Evolutionary conservation across 345 rosid species (phyloP).

Genomic region (Camelina hispida): DNA sequence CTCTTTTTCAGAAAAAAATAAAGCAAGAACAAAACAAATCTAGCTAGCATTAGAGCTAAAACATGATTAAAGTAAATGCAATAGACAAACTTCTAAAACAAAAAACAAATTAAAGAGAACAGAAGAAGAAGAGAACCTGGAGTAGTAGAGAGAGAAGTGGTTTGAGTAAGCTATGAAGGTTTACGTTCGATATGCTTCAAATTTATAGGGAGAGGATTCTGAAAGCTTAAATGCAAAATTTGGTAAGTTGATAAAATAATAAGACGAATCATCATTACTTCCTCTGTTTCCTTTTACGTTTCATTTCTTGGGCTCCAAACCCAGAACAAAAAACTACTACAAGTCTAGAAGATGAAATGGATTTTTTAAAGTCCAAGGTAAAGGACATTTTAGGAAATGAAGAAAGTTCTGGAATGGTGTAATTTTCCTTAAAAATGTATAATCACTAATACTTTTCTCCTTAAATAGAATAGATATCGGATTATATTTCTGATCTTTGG

Average conservation of each 20-base stretch:
- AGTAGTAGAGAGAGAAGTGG: constrained; percentile 20
- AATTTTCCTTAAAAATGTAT: constrained; percentile 11
- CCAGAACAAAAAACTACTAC: background rate
- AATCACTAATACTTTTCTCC: background rate
- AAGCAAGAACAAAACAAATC: background rate
- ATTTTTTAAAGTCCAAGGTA: background rate
- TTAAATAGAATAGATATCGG: background rate
- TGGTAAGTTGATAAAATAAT: constrained; percentile 17
- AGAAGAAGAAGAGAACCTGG: constrained; percentile 29
- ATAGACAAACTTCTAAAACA: constrained; percentile 4
- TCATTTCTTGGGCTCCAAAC: constrained; percentile 42
- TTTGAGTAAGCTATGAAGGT: constrained; percentile 9
- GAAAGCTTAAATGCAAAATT: constrained; percentile 12
- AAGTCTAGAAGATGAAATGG: background rate
- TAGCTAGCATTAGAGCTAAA: background rate
- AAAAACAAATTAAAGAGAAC: background rate
- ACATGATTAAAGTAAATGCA: background rate
- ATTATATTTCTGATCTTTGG: constrained; percentile 16
- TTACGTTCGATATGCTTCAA: constrained; percentile 7
- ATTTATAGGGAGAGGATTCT: constrained; percentile 29
- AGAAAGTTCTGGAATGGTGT: constrained; percentile 24
- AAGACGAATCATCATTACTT: background rate
- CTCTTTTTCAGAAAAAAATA: background rate
- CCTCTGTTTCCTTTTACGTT: constrained; percentile 23
- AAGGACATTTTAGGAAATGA: background rate